These are phyloP conservation scores for Gossypium trilobum DNA, from an alignment of 441 rosid genomes.

Conservation along the genomic window DNA sequence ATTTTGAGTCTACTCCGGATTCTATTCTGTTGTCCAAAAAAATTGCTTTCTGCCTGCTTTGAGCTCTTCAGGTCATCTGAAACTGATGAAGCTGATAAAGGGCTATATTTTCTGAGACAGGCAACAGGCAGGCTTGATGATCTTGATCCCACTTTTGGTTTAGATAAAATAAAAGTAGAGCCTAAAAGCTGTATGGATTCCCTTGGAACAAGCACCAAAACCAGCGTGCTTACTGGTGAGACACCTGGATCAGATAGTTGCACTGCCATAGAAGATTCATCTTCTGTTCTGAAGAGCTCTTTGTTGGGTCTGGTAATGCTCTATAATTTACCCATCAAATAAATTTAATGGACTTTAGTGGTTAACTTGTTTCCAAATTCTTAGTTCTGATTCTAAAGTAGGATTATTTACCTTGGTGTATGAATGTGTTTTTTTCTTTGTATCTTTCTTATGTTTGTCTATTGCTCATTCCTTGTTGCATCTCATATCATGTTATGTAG, in stretches of 20 bases:
- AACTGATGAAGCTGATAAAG: slow-evolving; percentile 46
- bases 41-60: slow-evolving; percentile 63
- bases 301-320: slow-evolving; percentile 70
- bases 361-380: slow-evolving; percentile 1
- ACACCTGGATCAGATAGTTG: slow-evolving; percentile 26
- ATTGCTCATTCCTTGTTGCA: slow-evolving; percentile 18
- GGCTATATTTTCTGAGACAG: slow-evolving; percentile 53
- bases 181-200: slow-evolving; percentile 30
- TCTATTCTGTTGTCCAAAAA: slow-evolving; percentile 58
- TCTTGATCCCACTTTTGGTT: slow-evolving; percentile 22
- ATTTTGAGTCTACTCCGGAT: slow-evolving; percentile 49
- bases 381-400: neutral
- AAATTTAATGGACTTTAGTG: neutral
- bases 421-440: neutral
- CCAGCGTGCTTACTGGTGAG: slow-evolving; percentile 24
- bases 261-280: slow-evolving; percentile 28
- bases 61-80: slow-evolving; percentile 48
- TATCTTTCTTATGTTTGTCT: neutral
- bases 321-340: slow-evolving; percentile 1
- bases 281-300: slow-evolving; percentile 35
- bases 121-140: slow-evolving; percentile 41
- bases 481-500: slow-evolving; percentile 37
- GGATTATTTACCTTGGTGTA: slow-evolving; percentile 3
- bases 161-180: slow-evolving; percentile 26
- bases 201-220: slow-evolving; percentile 27